A percentile compares a stretch with the other conserved stretches of the same genome.
These are phyloP conservation scores for Trametes pubescens DNA, from an alignment of 1,284 basidiomycete species.

Conservation along the genomic window DNA sequence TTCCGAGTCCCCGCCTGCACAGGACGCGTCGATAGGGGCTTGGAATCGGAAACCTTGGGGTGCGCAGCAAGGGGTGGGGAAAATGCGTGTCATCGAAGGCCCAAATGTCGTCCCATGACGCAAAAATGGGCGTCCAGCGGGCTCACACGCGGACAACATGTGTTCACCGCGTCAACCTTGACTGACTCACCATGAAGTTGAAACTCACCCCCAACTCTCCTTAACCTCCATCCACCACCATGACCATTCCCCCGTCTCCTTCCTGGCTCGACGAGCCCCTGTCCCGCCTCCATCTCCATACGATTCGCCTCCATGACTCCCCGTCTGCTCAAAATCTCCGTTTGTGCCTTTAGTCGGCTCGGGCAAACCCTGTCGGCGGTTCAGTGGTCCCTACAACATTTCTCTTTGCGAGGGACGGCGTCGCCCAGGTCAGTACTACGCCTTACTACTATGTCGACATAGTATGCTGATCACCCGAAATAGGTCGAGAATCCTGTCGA, in stretches of 20 bases:
- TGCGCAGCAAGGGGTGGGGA: constrained; percentile 3
- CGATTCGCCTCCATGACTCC: too few relatives aligned
- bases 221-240: constrained; percentile 18
- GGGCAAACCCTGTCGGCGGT: too few relatives aligned
- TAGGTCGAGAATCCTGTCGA: neutral
- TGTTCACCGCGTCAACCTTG: constrained; percentile 5
- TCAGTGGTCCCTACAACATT: neutral
- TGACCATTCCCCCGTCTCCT: neutral
- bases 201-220: neutral
- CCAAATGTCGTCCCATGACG: constrained; percentile 4
- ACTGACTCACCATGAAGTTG: constrained; percentile 1
- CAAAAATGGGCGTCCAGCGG: neutral
- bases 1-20: neutral
- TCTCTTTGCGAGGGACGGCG: neutral
- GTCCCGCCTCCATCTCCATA: neutral
- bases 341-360: neutral
- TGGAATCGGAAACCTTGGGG: neutral
- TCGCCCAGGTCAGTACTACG: neutral
- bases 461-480: neutral
- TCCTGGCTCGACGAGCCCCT: neutral
- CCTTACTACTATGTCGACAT: neutral
- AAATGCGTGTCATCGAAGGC: neutral
- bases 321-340: neutral
- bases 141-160: constrained; percentile 15
- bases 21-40: neutral